Base-by-base conservation (phyloP, 73 alveolate species). In the Paramecium primaurelia region DNA sequence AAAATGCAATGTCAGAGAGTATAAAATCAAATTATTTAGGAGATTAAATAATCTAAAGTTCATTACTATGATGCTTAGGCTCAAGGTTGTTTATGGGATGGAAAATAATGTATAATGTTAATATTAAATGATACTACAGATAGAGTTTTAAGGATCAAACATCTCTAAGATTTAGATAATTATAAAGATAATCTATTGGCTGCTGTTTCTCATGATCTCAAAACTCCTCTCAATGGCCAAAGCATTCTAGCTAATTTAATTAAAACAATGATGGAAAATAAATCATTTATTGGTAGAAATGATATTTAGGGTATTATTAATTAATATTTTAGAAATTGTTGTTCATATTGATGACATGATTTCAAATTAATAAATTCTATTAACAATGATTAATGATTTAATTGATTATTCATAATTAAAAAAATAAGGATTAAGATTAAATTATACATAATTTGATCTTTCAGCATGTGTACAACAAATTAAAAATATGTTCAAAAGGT, bases 161-260 rank as follows among this genome's bases (percentile, higher is more conserved):
- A 80, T 16, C 58, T 80, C 11, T 12, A 80, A 80, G 91, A 80
- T 16, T 47, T 80, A 20, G 91, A 80, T 18, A 32, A 80, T 32
- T 80, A 80, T 80, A 80, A 80, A 47, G 91, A 80, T 80, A 80
- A 80, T 11, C 25, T 80, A 28, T 47, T 80, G 22, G 91, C 91
- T 20, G 34, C 91, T 14, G 91, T 80, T 12, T 80, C 91, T 32
- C 91, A 80, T 80, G 91, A 80, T 47, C 49, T 80, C 8, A 80
- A 80, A 80, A 80, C 91, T 20, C 91, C 91, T 10, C 30, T 80
- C 30, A 80, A 80, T 45, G 91, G 91, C 2, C 34, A 16, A 6
- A 38, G 8, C 11, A 80, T 80, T 42, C 49, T 49, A 1, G 51
- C 58, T 25, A 45, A 80, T 80, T 59, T 80, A 45, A 47, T 80